Base-by-base conservation (phyloP, 345 rosid species). In the Gossypium thurberi region DNA sequence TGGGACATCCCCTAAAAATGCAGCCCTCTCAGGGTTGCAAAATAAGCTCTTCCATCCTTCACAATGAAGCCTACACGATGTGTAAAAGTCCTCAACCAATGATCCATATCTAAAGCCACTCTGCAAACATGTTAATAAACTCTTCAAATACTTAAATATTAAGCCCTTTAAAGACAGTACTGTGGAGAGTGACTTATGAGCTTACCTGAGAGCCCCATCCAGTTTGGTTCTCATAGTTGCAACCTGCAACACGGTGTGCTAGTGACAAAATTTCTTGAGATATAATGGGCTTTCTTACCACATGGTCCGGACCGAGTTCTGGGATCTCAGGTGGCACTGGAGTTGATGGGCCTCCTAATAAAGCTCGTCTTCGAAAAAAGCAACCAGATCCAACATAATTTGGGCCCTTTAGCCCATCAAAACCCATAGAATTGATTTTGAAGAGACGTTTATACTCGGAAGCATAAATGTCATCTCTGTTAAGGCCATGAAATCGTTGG, bases 61-160 rank as follows among this genome's bases (percentile, higher is more conserved):
- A 75, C 97, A 84, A 0, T 88, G 86, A 28, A 93, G 76, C 10
- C 21, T 61, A 58, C 76, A 88, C 0, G 92, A 88, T 9, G 98
- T 89, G 77, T 74, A 85, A 57, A 53, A 85, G 76, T 91, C 95
- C 78, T 93, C 98, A 14, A 87, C 90, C 53, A 93, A 61, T 0
- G 97, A 86, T 0, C 97, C 97, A 69, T 91, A 93, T 57, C 87
- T 78, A 18, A 81, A 83, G 0, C 98, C 98, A 40, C 78, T 79
- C 93, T 91, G 82, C 69, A 70, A 18, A 48, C 26, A 73, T 10
- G 20, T 13, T n/a, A 75, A 50, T 5, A 47, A 74, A 2, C 12
- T 28, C 12, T n/a, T 37, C 44, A 11, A 12, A 4, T 33, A 17
- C 21, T 63, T 17, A 3, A 65, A 47, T 12, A 11, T 47, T 5